Evolutionary conservation across 2,329 filamentous ascomycete species (phyloP).

Genomic region (Gyromitra esculenta): DNA sequence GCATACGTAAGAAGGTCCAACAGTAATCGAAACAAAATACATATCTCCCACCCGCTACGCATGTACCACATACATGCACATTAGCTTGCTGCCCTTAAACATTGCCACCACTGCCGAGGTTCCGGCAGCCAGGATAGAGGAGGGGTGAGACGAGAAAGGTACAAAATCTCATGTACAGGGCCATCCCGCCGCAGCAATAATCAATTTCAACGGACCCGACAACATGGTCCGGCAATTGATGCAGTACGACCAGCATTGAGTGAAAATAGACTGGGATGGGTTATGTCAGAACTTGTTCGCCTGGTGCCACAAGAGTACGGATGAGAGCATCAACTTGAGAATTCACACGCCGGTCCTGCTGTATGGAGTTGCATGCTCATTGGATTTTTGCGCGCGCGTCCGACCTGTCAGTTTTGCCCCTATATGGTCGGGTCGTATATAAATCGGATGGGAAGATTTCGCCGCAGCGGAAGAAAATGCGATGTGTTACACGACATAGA

Average conservation of each 20-base stretch:
- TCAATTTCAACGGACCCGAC: conserved; percentile 44
- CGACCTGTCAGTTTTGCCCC: conserved; percentile 48
- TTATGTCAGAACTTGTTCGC: conserved; percentile 19
- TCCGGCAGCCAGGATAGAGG: conserved; percentile 48
- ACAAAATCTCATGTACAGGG: conserved; percentile 39
- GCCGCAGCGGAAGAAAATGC: conserved; percentile 35
- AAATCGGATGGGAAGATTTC: conserved; percentile 43
- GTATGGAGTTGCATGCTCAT: conserved; percentile 17
- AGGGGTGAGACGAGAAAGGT: conserved; percentile 32
- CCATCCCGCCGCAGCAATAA: conserved; percentile 47
- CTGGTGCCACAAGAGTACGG: conserved; percentile 40
- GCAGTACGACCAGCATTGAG: conserved; percentile 40
- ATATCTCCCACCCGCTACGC: conserved; percentile 19
- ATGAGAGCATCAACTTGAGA: conserved; percentile 39
- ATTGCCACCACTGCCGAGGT: conserved; percentile 46
- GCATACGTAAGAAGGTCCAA: conserved; percentile 39
- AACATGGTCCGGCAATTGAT: conserved; percentile 45
- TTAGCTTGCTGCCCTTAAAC: conserved; percentile 19
- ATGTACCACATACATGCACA: conserved; percentile 13
- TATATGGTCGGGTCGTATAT: conserved; percentile 28
- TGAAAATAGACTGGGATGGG: conserved; percentile 39
- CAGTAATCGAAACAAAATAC: conserved; percentile 11
- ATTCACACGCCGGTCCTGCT: conserved; percentile 39
- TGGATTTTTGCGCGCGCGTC: conserved; percentile 17
- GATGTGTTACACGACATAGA: conserved; percentile 47